phyloP scores from a whole-genome alignment of 108 stramenopile genomes.

The Conticribra weissflogii region DNA sequence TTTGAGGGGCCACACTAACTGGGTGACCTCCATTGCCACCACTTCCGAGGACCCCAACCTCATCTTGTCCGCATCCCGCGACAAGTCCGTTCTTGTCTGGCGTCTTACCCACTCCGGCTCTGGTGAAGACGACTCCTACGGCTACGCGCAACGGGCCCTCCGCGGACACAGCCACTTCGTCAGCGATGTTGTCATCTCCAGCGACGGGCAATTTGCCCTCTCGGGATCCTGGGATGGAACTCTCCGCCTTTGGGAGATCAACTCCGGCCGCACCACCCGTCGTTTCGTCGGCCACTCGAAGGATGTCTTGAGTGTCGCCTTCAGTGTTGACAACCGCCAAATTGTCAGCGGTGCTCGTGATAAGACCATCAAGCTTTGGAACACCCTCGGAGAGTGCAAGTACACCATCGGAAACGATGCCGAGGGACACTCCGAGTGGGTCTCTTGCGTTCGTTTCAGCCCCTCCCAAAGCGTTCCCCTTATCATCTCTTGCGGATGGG shows the following conservation, averaged over 20 bases:
- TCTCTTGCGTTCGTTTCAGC: conserved; percentile 99
- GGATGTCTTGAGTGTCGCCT: conserved; percentile 98
- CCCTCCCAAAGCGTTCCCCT: conserved; percentile 92
- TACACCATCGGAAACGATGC: conserved; percentile 84
- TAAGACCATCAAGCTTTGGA: conserved; percentile 99
- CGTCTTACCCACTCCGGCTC: conserved; percentile 74
- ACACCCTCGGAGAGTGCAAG: conserved; percentile 99
- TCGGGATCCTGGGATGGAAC: conserved; percentile 98
- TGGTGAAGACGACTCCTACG: conserved; percentile 84
- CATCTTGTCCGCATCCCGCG: conserved; percentile 95
- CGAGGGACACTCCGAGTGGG: conserved; percentile 99
- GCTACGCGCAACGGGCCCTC: conserved; percentile 95
- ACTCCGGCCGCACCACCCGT: conserved; percentile 95
- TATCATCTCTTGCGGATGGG: conserved; percentile 99
- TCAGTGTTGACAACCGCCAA: conserved; percentile 98
- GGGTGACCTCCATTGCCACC: conserved; percentile 99
- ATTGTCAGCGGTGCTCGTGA: conserved; percentile 98
- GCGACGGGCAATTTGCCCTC: conserved; percentile 97
- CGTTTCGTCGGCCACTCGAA: conserved; percentile 99
- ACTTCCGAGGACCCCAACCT: conserved; percentile 98
- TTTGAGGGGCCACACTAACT: conserved; percentile 94
- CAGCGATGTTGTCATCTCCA: conserved; percentile 95
- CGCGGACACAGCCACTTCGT: conserved; percentile 99
- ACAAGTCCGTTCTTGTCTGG: conserved; percentile 98
- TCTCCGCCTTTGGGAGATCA: conserved; percentile 98